A percentile compares a stretch with the other conserved stretches of the same genome.
These are phyloP conservation scores for Tardiomyces digboiensis DNA, from an alignment of 1,139 yeast species.

Conservation along the genomic window DNA sequence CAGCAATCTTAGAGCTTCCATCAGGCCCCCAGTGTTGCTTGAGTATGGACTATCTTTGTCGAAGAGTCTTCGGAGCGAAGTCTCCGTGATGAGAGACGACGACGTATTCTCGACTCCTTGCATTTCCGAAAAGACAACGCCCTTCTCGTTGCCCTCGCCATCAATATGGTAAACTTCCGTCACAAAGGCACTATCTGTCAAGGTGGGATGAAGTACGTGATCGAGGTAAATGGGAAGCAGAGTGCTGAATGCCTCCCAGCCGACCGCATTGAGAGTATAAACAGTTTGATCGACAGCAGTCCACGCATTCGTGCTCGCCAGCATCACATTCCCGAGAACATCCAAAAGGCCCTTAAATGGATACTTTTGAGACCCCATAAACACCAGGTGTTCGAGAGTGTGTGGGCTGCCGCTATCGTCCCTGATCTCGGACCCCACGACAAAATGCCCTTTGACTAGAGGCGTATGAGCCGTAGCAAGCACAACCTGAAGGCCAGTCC, in stretches of 20 bases:
- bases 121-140: slow-evolving; percentile 98
- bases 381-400: slow-evolving; percentile 87
- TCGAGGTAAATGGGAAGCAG: slow-evolving; percentile 86
- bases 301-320: slow-evolving; percentile 94
- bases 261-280: slow-evolving; percentile 84
- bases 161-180: slow-evolving; percentile 96
- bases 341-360: slow-evolving; percentile 93
- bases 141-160: slow-evolving; percentile 85
- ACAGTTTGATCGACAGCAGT: slow-evolving; percentile 95
- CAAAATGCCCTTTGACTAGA: slow-evolving; percentile 84
- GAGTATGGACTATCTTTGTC: slow-evolving; percentile 55
- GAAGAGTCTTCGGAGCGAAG: slow-evolving; percentile 54
- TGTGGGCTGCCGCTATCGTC: slow-evolving; percentile 94
- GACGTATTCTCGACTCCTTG: slow-evolving; percentile 82
- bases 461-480: slow-evolving; percentile 79
- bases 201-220: slow-evolving; percentile 74
- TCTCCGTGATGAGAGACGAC: slow-evolving; percentile 57
- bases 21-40: slow-evolving; percentile 91
- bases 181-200: slow-evolving; percentile 82
- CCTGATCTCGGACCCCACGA: slow-evolving; percentile 86
- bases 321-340: slow-evolving; percentile 73
- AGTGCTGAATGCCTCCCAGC: slow-evolving; percentile 89
- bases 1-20: slow-evolving; percentile 63
- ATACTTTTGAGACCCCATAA: slow-evolving; percentile 85
- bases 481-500: slow-evolving; percentile 79